Evolutionary conservation across 2,329 filamentous ascomycete genomes (phyloP).

Genomic region (Beauveria asiatica): DNA sequence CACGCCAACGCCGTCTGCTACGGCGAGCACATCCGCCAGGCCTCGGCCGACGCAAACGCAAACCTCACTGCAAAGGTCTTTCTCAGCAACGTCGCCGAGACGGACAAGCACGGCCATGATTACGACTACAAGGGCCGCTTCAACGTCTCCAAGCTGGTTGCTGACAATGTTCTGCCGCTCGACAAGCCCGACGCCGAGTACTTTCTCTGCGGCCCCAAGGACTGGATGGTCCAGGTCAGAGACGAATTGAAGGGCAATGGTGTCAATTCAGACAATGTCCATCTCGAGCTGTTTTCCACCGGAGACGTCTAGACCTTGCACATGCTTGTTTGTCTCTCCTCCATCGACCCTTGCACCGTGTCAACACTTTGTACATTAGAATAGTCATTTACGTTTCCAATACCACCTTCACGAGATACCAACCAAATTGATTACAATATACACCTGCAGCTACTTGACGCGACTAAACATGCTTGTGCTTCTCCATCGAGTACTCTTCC

Average conservation of each 20-base stretch:
- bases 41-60: conserved; percentile 22
- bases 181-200: conserved; percentile 48
- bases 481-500: neutral
- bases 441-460: conserved; percentile 56
- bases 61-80: conserved; percentile 37
- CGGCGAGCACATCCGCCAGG: conserved; percentile 35
- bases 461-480: conserved; percentile 24
- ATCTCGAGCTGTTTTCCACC: conserved; percentile 56
- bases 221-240: conserved; percentile 56
- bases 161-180: conserved; percentile 41
- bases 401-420: neutral
- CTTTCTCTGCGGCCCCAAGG: conserved; percentile 58
- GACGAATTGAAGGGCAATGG: conserved; percentile 41
- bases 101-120: conserved; percentile 38
- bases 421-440: conserved; percentile 31
- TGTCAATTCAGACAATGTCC: conserved; percentile 45
- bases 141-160: conserved; percentile 43
- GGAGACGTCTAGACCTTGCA: conserved; percentile 29
- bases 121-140: conserved; percentile 51
- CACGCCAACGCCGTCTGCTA: conserved; percentile 47
- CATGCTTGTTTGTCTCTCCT: too few species aligned
- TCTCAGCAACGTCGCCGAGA: conserved; percentile 36
- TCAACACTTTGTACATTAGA: neutral
- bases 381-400: neutral
- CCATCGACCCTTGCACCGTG: neutral